Evolutionary conservation across 2,329 filamentous ascomycete genomes (phyloP).

Genomic region (Apiospora aurea): DNA sequence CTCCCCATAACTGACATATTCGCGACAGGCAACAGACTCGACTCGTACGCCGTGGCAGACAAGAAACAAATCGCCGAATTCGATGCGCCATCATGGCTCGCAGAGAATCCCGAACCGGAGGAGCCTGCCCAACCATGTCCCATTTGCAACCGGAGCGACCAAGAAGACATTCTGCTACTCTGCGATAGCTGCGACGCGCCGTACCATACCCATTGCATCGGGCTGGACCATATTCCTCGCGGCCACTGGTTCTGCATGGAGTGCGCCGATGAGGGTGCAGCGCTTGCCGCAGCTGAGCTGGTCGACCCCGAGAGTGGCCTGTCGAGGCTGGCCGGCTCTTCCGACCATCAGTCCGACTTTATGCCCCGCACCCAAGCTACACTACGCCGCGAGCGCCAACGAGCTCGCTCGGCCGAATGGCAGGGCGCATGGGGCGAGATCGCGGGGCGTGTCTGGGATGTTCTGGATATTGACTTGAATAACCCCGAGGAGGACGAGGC

Average conservation of each 20-base stretch:
- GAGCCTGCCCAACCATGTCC: constrained; percentile 78
- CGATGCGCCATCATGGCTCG: constrained; percentile 76
- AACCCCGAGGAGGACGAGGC: constrained; percentile 81
- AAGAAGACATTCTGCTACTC: constrained; percentile 84
- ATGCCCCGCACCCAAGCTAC: constrained; percentile 64
- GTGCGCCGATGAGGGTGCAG: constrained; percentile 60
- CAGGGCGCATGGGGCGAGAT: constrained; percentile 82
- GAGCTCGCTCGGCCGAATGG: constrained; percentile 82
- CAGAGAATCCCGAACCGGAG: constrained; percentile 76
- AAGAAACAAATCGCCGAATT: constrained; percentile 91
- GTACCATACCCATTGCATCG: constrained; percentile 92
- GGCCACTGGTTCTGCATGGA: constrained; percentile 92
- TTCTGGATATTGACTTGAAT: constrained; percentile 78
- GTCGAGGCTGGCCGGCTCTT: constrained; percentile 34
- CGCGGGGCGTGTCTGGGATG: constrained; percentile 68
- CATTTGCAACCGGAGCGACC: constrained; percentile 80
- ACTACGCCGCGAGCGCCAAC: constrained; percentile 62
- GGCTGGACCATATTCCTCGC: constrained; percentile 76
- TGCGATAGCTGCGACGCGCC: constrained; percentile 91
- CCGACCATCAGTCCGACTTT: constrained; percentile 45
- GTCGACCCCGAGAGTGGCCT: constrained; percentile 38
- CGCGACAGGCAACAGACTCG: constrained; percentile 60
- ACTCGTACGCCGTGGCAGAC: constrained; percentile 73
- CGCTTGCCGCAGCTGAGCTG: constrained; percentile 52
- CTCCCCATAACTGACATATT: constrained; percentile 33